Percentiles rank a stretch among this genome's conserved stretches.
Conservation (phyloP, 345 rosid species). For the Clausena lansium region DNA sequence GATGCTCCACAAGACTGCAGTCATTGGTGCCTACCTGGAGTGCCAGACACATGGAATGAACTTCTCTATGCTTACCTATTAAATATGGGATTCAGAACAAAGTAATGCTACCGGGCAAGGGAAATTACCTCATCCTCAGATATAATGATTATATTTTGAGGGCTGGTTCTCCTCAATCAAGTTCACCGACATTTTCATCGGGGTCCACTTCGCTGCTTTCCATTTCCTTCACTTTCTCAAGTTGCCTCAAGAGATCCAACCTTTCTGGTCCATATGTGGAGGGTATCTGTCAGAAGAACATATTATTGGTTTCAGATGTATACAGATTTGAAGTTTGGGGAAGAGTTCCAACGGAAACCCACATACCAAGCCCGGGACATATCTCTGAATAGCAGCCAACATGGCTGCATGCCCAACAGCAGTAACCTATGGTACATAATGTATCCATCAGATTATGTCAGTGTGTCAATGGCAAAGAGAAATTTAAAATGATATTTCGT, state of each 20-base stretch:
- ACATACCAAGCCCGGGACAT: slow-evolving; percentile 76
- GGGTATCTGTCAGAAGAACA: slow-evolving; percentile 68
- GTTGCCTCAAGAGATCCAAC: slow-evolving; percentile 85
- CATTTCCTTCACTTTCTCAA: slow-evolving; percentile 79
- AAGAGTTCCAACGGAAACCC: slow-evolving; percentile 9
- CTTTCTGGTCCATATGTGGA: slow-evolving; percentile 93
- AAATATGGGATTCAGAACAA: slow-evolving; percentile 44
- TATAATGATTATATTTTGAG: background rate
- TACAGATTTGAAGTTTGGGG: background rate
- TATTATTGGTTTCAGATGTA: slow-evolving; percentile 6
- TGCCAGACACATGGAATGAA: slow-evolving; percentile 89
- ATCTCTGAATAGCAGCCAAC: slow-evolving; percentile 94
- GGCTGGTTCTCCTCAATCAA: slow-evolving; percentile 37
- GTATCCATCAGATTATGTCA: background rate
- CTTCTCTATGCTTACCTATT: slow-evolving; percentile 68
- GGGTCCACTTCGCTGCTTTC: slow-evolving; percentile 51
- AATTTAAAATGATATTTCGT: background rate
- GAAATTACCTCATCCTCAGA: slow-evolving; percentile 5
- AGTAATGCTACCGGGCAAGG: slow-evolving; percentile 7
- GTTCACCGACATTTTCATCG: slow-evolving; percentile 44
- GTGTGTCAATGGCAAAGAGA: background rate
- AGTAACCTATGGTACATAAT: slow-evolving; percentile 59
- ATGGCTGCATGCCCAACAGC: slow-evolving; percentile 98
- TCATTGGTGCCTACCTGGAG: slow-evolving; percentile 94
- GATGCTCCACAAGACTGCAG: slow-evolving; percentile 89